phyloP scores from a whole-genome alignment of 2,329 filamentous ascomycete genomes.

The Stemphylium beticola region DNA sequence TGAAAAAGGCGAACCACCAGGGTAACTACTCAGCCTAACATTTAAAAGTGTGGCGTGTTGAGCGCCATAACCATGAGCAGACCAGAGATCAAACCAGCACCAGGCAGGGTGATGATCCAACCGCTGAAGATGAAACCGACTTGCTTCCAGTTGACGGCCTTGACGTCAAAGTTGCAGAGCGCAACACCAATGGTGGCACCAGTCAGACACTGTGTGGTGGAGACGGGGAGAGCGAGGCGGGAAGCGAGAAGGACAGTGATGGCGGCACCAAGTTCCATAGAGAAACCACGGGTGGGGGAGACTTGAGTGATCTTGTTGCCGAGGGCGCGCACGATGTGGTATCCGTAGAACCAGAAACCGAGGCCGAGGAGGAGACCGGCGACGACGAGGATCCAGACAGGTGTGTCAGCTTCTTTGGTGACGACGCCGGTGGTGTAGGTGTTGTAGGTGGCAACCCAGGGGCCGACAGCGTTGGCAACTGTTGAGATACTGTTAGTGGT shows the following conservation, averaged over 20 bases:
- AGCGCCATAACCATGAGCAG: conserved; percentile 51
- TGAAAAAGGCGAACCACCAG: not conserved
- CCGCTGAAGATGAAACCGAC: conserved; percentile 51
- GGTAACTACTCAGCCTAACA: not conserved
- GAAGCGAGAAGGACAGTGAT: conserved; percentile 69
- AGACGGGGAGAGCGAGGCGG: conserved; percentile 66
- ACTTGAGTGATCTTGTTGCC: conserved; percentile 67
- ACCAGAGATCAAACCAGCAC: conserved; percentile 50
- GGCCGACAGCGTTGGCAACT: conserved; percentile 62
- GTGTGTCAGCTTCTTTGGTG: conserved; percentile 57
- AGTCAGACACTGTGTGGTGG: conserved; percentile 65
- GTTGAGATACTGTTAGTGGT: not conserved
- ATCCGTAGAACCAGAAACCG: conserved; percentile 67
- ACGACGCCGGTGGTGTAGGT: conserved; percentile 62
- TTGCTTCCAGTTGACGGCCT: conserved; percentile 53
- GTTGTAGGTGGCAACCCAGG: conserved; percentile 67
- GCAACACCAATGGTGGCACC: conserved; percentile 35
- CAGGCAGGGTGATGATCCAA: conserved; percentile 53
- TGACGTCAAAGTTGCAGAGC: conserved; percentile 42
- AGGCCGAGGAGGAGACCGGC: conserved; percentile 60
- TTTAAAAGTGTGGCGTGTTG: conserved; percentile 50
- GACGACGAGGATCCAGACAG: conserved; percentile 66
- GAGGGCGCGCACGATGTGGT: conserved; percentile 67
- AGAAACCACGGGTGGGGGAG: conserved; percentile 61
- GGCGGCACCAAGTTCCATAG: conserved; percentile 53